Base-by-base conservation (phyloP, 345 rosid species). In the Corymbia maculata region DNA sequence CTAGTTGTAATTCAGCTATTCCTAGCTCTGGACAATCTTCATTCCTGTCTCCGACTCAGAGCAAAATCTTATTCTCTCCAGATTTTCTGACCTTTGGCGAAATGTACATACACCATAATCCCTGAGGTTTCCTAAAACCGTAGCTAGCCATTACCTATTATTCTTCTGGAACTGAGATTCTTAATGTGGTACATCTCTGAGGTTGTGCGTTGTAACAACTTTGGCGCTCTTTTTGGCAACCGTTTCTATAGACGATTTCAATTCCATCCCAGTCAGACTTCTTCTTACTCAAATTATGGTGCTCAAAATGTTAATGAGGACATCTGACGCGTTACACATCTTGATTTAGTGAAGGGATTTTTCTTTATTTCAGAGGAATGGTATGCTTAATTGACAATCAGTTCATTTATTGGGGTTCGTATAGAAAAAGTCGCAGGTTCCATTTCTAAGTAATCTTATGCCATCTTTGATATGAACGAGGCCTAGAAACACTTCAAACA, bases 211-310 rank as follows among this genome's bases (percentile, higher is more conserved):
- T 17, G 17, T 51, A 13, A 17, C 17, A 51, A 51, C 14, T 51
- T 64, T 13, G 32, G 32, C 68, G 32, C 68, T 12, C 19, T 2
- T 13, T 15, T 17, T 11, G 13, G 36, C 36, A 6, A 13, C 19
- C 36, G 36, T 9, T 64, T 64, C 36, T 64, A n/a, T 15, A n/a
- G 0, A 64, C 30, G 17, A 36, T 64, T 64, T 6, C 36, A 12
- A 36, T 13, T 64, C 70, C 70, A 64, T 28, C 36, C 36, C 70
- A 13, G 0, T 0, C 36, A n/a, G 9, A n/a, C 36, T 28, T 64
- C 70, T 28, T 61, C 70, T 28, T 61, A 61, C 70, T 13, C 28
- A 5, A 4, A 61, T 61, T 61, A 61, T 28, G 70, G 70, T 12
- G 16, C 0, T 64, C 36, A 64, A 28, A 0, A 64, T 0, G 70